Percentiles rank a stretch among this genome's conserved stretches.
Evolutionary conservation across 495 filamentous ascomycete genomes (phyloP).

Genomic region (Penicillium robsamsonii): DNA sequence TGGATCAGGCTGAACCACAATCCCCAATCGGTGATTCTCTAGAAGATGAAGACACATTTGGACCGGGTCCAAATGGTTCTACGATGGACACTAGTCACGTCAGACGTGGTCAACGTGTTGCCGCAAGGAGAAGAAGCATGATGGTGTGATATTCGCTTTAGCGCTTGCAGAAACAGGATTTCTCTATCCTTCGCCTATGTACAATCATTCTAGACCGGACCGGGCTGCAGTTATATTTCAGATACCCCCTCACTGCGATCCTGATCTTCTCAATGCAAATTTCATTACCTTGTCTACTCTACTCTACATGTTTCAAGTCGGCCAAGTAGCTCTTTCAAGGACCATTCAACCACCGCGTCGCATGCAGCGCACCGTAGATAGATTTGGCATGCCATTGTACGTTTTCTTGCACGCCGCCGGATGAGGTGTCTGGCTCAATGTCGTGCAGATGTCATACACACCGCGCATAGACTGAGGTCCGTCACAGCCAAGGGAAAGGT

Average conservation of each 20-base stretch:
- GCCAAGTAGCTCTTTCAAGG: not conserved
- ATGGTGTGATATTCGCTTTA: conserved; percentile 38
- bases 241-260: conserved; percentile 22
- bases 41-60: conserved; percentile 17
- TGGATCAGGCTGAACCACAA: conserved; percentile 7
- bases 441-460: not conserved
- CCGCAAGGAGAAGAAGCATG: conserved; percentile 51
- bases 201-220: conserved; percentile 11
- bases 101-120: conserved; percentile 35
- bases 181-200: conserved; percentile 12
- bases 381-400: not conserved
- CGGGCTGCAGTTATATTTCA: conserved; percentile 20
- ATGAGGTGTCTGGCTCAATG: not conserved
- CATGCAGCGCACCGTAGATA: not conserved
- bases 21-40: conserved; percentile 32
- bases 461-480: not conserved
- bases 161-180: not conserved
- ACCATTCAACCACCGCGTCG: not conserved
- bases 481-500: not conserved
- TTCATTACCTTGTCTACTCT: not conserved
- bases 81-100: conserved; percentile 16
- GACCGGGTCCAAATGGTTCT: not conserved
- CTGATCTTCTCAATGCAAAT: conserved; percentile 2
- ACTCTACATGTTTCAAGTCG: not conserved
- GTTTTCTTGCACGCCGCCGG: not conserved